These are phyloP conservation scores for Chytriomyces sp. DNA, from an alignment of 192 early-diverging fungal species.

Conservation along the genomic window DNA sequence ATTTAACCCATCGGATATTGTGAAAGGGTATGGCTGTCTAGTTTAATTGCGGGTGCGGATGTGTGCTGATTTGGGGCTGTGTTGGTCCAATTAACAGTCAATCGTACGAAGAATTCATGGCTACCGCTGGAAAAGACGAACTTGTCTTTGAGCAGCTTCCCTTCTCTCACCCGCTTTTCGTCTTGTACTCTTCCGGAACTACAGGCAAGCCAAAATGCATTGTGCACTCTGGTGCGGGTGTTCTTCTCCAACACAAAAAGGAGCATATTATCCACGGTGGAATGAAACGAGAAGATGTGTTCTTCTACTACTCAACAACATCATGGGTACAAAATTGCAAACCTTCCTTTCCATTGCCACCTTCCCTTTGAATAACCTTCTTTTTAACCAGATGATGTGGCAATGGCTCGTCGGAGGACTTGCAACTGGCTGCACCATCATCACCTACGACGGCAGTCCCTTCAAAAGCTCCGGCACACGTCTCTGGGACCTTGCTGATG, in stretches of 20 bases:
- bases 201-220: slow-evolving; percentile 95
- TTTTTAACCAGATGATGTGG: slow-evolving; percentile 87
- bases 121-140: slow-evolving; percentile 39
- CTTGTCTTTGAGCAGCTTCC: slow-evolving; percentile 84
- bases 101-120: slow-evolving; percentile 59
- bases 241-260: slow-evolving; percentile 91
- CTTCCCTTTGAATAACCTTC: slow-evolving; percentile 69
- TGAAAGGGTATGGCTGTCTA: slow-evolving; percentile 37
- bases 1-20: slow-evolving; percentile 31
- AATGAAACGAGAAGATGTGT: slow-evolving; percentile 72
- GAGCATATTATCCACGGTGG: slow-evolving; percentile 90
- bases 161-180: slow-evolving; percentile 90
- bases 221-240: slow-evolving; percentile 89
- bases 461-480: slow-evolving; percentile 79
- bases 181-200: slow-evolving; percentile 93
- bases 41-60: not conserved
- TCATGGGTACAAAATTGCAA: slow-evolving; percentile 33
- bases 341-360: not conserved
- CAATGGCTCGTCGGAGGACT: slow-evolving; percentile 92
- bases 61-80: not conserved
- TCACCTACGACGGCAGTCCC: slow-evolving; percentile 92
- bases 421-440: slow-evolving; percentile 74
- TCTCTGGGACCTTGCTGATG: slow-evolving; percentile 81
- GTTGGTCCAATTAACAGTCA: slow-evolving; percentile 18
- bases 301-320: slow-evolving; percentile 75